Evolutionary conservation across 495 filamentous ascomycete genomes (phyloP).

Genomic region (Penicillium samsonianum): DNA sequence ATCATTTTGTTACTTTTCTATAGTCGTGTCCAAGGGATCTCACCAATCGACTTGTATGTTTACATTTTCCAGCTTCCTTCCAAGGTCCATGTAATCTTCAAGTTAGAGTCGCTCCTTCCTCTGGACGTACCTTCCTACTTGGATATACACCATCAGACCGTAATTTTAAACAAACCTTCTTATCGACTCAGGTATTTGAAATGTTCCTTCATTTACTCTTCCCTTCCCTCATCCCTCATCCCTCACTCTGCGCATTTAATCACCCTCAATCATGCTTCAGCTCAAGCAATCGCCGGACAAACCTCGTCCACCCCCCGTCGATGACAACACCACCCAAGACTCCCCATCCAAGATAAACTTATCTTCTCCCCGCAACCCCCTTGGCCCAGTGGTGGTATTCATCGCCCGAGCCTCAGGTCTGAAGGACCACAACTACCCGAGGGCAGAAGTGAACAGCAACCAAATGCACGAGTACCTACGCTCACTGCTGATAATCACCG

Average conservation of each 20-base stretch:
- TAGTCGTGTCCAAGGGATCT: constrained; percentile 3
- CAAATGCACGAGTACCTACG: constrained; percentile 13
- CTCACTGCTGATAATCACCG: not conserved
- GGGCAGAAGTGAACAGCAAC: not conserved
- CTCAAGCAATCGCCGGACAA: not conserved
- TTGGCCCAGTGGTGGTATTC: constrained; percentile 4
- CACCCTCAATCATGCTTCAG: not conserved
- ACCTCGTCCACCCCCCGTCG: not conserved
- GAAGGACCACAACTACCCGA: constrained; percentile 3
- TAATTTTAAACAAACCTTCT: constrained; percentile 1
- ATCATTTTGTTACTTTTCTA: constrained; percentile 4
- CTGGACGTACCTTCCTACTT: not conserved
- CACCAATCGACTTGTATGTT: constrained; percentile 14
- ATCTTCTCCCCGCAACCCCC: too few relatives aligned
- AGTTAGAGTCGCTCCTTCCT: not conserved
- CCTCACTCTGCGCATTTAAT: not conserved
- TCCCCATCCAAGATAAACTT: not conserved
- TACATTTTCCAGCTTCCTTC: not conserved
- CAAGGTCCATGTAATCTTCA: not conserved
- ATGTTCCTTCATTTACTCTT: not conserved
- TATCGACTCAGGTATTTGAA: too few relatives aligned
- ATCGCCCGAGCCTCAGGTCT: constrained; percentile 5
- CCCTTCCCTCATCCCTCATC: not conserved
- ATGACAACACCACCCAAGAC: not conserved
- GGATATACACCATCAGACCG: not conserved